These are phyloP conservation scores for Eutrema yunnanense DNA, from an alignment of 345 rosid species.

Conservation along the genomic window DNA sequence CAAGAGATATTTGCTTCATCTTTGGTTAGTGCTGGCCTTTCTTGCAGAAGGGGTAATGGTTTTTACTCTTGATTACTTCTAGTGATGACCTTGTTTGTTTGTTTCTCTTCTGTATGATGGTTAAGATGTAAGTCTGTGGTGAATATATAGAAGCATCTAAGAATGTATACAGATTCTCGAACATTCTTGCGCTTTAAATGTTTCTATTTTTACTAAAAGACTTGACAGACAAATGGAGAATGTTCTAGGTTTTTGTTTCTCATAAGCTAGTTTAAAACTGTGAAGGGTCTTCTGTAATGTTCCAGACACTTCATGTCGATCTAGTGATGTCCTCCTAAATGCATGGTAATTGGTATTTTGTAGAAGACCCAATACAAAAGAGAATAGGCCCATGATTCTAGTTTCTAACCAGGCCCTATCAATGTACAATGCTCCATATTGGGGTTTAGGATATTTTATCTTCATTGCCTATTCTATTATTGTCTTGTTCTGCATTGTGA, in stretches of 20 bases:
- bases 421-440: not conserved
- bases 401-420: not conserved
- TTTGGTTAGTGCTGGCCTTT: not conserved
- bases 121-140: not conserved
- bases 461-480: not conserved
- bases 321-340: not conserved
- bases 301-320: constrained; percentile 15
- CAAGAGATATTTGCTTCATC: not conserved
- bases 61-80: not conserved
- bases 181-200: constrained; percentile 1
- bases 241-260: constrained; percentile 23
- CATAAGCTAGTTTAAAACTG: not conserved
- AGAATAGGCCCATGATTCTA: constrained; percentile 8
- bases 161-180: constrained; percentile 18
- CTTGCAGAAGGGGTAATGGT: not conserved
- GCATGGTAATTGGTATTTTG: not conserved
- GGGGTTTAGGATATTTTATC: not conserved
- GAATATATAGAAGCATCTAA: not conserved
- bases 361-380: not conserved
- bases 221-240: constrained; percentile 16
- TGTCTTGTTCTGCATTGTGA: not conserved
- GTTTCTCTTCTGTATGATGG: not conserved
- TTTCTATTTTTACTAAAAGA: not conserved
- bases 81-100: not conserved
- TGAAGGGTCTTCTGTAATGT: constrained; percentile 1